Evolutionary conservation across 345 rosid genomes (phyloP), one percentile per base, ranked within the genome.

Genomic region (Laguncularia racemosa): DNA sequence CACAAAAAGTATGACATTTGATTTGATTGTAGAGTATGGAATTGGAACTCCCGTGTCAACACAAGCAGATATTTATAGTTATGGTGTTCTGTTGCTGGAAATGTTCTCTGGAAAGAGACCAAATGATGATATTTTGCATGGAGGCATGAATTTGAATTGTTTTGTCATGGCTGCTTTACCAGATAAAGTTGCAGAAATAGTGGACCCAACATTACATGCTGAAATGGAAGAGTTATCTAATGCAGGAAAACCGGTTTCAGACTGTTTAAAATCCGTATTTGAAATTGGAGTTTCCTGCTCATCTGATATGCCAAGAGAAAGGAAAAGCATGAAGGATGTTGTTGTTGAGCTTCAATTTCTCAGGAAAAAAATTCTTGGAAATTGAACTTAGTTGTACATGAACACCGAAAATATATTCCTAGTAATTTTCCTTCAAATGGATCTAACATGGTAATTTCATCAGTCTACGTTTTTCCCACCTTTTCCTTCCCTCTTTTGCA

Each of bases 31-130:
- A 69, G 74, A 70, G 14, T 70, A 65, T 56, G 70, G 70, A 6
- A 20, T 60, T 44, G 59, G 56, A 14, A 53, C 49, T 23, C 16
- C 8, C 16, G 62, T 55, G 9, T 65, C 74, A 0, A 64, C 53
- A 10, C 33, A 13, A 0, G 70, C 67, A 18, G 74, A 64, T 40
- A 59, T 64, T 6, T 70, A 64, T 52, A 70, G 74, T 40, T 70
- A 63, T 56, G 74, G 74, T 14, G 51, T 70, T 20, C 52, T 70
- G 4, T 17, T 64, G n/a, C 45, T 70, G 14, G 73, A 70, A 20
- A 55, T 70, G 60, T 60, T 70, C 51, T 55, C 74, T 4, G 60
- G 57, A 44, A 53, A 57, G 46, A 47, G 63, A 48, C 60, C 50
- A 12, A 56, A 62, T 0, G 56, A 48, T 15, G 47, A 56, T 16